Base-by-base conservation (phyloP, 257 asterid genomes). In the Solanum clarkiae region DNA sequence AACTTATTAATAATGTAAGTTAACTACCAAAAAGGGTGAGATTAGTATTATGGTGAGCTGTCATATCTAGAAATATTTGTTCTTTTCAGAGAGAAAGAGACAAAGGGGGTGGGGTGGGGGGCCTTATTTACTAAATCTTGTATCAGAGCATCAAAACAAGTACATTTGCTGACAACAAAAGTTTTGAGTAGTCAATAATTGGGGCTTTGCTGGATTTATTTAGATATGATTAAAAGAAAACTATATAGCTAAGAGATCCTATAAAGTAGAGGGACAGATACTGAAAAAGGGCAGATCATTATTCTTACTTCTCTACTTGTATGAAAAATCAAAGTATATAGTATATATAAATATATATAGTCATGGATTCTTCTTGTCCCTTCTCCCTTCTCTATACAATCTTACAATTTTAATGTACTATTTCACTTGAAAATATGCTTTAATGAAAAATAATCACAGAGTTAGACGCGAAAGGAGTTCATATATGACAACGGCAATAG, bases 111-210 rank as follows among this genome's bases (percentile, higher is more conserved):
- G 4, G 62, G 63, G 59, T 4, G 17, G 22, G 51, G 49, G 22
- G 49, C n/a, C n/a, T 69, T 17, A 69, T 69, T 69, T 51, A 69
- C 53, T 36, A 69, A 69, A 69, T 69, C 79, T 69, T 69, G 53
- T 69, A 69, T 69, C 15, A 17, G 49, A 69, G 51, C 26, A 82
- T 82, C 51, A 29, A 4, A 4, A 62, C 57, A 63, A 60, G 85
- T 82, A 69, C 80, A 82, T 82, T 69, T 89, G 87, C 84, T 86
- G 88, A 89, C 84, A 85, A 82, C 62, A 81, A 89, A 87, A 89
- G 91, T 72, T 84, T 7, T 84, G 63, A 69, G 89, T 85, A 87
- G 97, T 93, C 94, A 95, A 93, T 75, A 85, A 89, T 91, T 79
- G 91, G 77, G 97, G 95, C 95, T 70, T 12, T 89, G 86, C 84